Percentiles rank a stretch among this genome's conserved stretches.
phyloP scores from a whole-genome alignment of 108 stramenopile species.

The Discostella pseudostelligera region DNA sequence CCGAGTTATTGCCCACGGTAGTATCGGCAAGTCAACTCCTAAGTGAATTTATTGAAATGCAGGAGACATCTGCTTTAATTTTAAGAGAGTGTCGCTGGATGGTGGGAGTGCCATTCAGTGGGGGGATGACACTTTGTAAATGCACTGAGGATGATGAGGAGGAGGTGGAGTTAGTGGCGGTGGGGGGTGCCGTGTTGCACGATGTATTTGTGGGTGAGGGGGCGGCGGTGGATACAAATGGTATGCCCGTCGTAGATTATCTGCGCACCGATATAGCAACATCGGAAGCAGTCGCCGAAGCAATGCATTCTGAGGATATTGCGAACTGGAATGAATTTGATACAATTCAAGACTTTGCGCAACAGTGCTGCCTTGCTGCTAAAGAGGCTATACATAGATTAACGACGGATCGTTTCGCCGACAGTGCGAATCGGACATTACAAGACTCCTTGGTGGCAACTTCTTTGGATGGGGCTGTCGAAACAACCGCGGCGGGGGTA shows the following conservation, averaged over 20 bases:
- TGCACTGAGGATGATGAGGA: constrained; percentile 1
- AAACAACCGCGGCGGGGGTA: neutral
- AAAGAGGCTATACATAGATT: constrained; percentile 75
- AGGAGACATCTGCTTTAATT: constrained; percentile 33
- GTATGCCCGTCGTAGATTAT: neutral
- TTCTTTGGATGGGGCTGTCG: neutral
- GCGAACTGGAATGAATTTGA: constrained; percentile 47
- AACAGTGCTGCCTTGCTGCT: constrained; percentile 56
- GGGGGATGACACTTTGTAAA: constrained; percentile 3
- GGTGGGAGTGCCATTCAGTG: constrained; percentile 31
- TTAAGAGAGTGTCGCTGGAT: constrained; percentile 37
- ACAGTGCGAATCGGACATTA: constrained; percentile 68
- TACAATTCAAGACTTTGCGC: constrained; percentile 63
- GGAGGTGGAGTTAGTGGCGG: constrained; percentile 5
- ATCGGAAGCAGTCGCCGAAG: neutral
- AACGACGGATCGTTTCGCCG: constrained; percentile 67
- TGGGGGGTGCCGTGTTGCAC: neutral
- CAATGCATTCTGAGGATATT: constrained; percentile 19
- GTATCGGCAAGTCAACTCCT: constrained; percentile 57
- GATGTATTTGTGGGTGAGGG: constrained; percentile 27
- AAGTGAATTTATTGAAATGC: constrained; percentile 34
- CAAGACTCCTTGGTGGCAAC: constrained; percentile 22
- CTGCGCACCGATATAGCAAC: neutral
- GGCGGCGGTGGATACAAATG: constrained; percentile 11
- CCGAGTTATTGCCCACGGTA: constrained; percentile 70